Evolutionary conservation across 2,329 filamentous ascomycete genomes (phyloP).

Genomic region (Fusarium papillatum): DNA sequence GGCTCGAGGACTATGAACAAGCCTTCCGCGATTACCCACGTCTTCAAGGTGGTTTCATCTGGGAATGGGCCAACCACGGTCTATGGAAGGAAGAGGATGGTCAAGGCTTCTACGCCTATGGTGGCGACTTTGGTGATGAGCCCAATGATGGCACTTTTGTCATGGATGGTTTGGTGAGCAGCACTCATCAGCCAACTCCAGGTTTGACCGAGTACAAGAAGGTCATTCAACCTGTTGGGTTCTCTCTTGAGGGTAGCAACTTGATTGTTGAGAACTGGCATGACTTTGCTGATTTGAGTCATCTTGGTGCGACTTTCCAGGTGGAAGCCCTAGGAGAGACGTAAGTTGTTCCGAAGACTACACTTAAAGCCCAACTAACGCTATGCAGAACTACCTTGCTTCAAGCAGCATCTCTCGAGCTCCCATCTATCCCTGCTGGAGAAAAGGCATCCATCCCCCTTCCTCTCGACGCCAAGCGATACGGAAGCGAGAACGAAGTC

Average conservation of each 20-base stretch:
- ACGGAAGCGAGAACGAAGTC: slow-evolving; percentile 52
- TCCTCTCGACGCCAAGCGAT: slow-evolving; percentile 43
- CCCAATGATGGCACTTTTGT: slow-evolving; percentile 74
- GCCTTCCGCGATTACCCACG: slow-evolving; percentile 71
- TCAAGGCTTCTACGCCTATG: slow-evolving; percentile 66
- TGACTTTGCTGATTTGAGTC: slow-evolving; percentile 60
- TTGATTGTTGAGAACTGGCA: slow-evolving; percentile 63
- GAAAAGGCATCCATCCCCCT: slow-evolving; percentile 50
- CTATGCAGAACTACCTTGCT: slow-evolving; percentile 36
- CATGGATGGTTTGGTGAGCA: slow-evolving; percentile 71
- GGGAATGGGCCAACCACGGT: slow-evolving; percentile 77
- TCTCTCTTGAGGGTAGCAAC: slow-evolving; percentile 51
- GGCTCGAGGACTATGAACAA: slow-evolving; percentile 76
- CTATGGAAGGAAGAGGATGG: slow-evolving; percentile 66
- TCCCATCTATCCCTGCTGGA: slow-evolving; percentile 58
- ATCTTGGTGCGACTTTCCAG: slow-evolving; percentile 58
- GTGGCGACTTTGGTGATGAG: slow-evolving; percentile 72
- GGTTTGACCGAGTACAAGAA: slow-evolving; percentile 70
- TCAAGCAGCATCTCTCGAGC: slow-evolving; percentile 51
- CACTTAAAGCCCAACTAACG: slow-evolving; percentile 1
- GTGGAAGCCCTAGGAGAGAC: slow-evolving; percentile 57
- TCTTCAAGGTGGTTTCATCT: slow-evolving; percentile 77
- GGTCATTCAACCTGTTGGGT: slow-evolving; percentile 66
- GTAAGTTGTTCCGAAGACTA: slow-evolving; percentile 47
- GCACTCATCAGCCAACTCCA: slow-evolving; percentile 67